Evolutionary conservation across 1,284 basidiomycete genomes (phyloP), one percentile per base, ranked within the genome.

Genomic region (Stereum hirsutum): DNA sequence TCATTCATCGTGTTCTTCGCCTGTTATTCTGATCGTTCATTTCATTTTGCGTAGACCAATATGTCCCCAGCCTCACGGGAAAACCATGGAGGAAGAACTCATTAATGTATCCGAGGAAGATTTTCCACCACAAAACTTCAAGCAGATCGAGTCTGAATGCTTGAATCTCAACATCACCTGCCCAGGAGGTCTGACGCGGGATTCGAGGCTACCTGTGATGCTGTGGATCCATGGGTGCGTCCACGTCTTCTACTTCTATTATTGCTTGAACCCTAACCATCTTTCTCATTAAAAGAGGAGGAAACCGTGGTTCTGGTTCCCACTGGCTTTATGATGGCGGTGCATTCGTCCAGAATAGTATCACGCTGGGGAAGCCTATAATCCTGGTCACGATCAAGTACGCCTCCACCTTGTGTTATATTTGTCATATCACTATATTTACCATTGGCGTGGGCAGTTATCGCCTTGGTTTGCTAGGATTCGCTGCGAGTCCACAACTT

Each of bases 351-450:
- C 70, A 72, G 46, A 78, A 77, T 55, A 81, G 82, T 57, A 64
- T 84, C 21, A 56, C 66, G 33, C 57, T 72, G 25, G 69, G 68
- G 17, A 82, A 75, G 56, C 84, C 83, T 0, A 63, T 87, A 39
- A 70, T 87, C 40, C 56, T 86, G 37, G 76, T 88, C 38, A 77
- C 77, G n/a, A 70, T 85, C 63, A 88, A 87, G 83, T 86, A 57
- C 49, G 81, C 65, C 41, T 46, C 23, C 21, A 35, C 7, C 24
- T 31, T 34, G 12, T 35, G 27, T 28, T 34, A 28, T 2, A 20
- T 25, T 28, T n/a, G 15, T 35, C 33, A 11, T 39, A 12, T 25
- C 19, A 37, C 23, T 34, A 38, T 45, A 39, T 30, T 35, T 48
- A 25, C 45, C 39, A 44, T 42, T 43, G 20, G 49, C 27, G 47